These are phyloP conservation scores for Populus pruinosa DNA, from an alignment of 345 rosid species.

Conservation along the genomic window DNA sequence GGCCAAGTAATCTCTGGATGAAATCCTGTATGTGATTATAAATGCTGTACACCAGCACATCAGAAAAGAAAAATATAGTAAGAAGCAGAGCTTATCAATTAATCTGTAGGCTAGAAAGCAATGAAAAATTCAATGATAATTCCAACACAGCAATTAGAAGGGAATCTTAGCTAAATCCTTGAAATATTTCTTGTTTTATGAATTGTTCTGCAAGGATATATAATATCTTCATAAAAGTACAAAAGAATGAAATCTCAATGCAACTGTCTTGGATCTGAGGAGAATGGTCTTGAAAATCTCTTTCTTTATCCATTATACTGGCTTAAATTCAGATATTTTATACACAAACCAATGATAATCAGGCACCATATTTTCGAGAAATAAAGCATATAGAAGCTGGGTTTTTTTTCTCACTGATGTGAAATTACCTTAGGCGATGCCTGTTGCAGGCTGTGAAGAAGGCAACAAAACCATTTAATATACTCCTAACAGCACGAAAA, in stretches of 20 bases:
- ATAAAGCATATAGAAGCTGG: not conserved
- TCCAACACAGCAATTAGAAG: not conserved
- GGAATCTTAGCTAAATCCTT: not conserved
- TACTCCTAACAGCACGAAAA: slow-evolving; percentile 86
- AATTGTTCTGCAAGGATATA: not conserved
- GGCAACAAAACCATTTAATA: slow-evolving; percentile 82
- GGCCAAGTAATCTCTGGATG: slow-evolving; percentile 19
- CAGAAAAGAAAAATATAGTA: not conserved
- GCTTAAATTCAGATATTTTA: not conserved
- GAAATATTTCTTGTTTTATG: not conserved
- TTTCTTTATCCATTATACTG: not conserved
- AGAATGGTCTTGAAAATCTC: not conserved
- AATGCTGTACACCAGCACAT: slow-evolving; percentile 19
- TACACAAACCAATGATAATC: not conserved
- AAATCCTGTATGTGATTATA: slow-evolving; percentile 35
- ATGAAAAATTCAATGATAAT: not conserved
- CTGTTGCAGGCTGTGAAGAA: slow-evolving; percentile 90
- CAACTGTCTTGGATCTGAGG: not conserved
- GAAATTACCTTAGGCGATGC: slow-evolving; percentile 85
- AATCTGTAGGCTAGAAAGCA: not conserved
- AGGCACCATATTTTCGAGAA: not conserved
- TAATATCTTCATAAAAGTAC: not conserved
- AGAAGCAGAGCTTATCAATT: not conserved
- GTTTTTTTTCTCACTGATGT: not conserved
- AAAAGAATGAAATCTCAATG: not conserved